A percentile compares a stretch with the other conserved stretches of the same genome.
Conservation (phyloP, 768 basidiomycete species). For the Collybiopsis luxurians region DNA sequence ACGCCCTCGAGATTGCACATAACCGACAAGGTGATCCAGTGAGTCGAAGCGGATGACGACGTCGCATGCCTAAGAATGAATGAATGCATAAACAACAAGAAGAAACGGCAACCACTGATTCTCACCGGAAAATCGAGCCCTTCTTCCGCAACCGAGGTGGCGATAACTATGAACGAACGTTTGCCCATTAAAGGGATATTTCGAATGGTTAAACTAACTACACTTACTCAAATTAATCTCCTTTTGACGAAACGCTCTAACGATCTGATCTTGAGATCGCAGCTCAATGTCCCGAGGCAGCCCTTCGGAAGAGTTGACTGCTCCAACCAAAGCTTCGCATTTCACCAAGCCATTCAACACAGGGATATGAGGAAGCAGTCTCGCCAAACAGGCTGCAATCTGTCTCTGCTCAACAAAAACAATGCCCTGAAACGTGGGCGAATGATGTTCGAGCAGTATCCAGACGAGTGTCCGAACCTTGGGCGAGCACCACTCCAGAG, state of each 20-base stretch:
- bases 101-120: neutral
- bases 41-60: slow-evolving; percentile 84
- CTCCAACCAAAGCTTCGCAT: slow-evolving; percentile 69
- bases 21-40: slow-evolving; percentile 79
- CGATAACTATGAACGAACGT: slow-evolving; percentile 49
- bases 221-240: slow-evolving; percentile 66
- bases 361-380: slow-evolving; percentile 58
- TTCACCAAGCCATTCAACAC: slow-evolving; percentile 54
- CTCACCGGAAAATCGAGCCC: slow-evolving; percentile 75
- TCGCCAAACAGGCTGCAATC: slow-evolving; percentile 67
- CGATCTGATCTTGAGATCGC: slow-evolving; percentile 58
- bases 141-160: slow-evolving; percentile 89
- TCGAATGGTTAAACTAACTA: too few relatives aligned
- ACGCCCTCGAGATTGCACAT: slow-evolving; percentile 86
- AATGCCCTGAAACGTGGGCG: slow-evolving; percentile 69
- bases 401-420: slow-evolving; percentile 88
- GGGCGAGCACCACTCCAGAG: slow-evolving; percentile 68
- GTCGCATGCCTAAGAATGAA: slow-evolving; percentile 62
- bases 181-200: too few relatives aligned
- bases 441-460: slow-evolving; percentile 53
- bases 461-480: slow-evolving; percentile 66
- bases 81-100: neutral
- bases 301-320: slow-evolving; percentile 38
- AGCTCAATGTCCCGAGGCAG: slow-evolving; percentile 36
- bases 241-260: slow-evolving; percentile 63